Evolutionary conservation across 2,329 filamentous ascomycete genomes (phyloP).

Genomic region (Pseudogymnoascus sp.): DNA sequence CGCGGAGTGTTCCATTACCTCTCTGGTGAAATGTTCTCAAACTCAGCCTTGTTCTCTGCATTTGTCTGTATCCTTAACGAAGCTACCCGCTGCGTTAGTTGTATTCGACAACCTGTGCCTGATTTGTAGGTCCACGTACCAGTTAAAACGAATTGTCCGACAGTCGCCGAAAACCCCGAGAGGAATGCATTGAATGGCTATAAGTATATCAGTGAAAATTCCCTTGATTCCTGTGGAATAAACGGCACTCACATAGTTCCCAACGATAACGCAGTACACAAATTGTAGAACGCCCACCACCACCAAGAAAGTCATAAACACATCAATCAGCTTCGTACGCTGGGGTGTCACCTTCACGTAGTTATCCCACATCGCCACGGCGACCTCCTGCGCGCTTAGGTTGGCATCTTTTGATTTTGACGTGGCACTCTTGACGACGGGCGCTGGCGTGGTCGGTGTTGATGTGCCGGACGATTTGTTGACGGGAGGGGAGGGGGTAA

Average conservation of each 20-base stretch:
- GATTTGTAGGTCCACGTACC: constrained; percentile 40
- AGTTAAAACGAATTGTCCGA: constrained; percentile 95
- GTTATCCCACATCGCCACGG: constrained; percentile 62
- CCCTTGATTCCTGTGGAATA: neutral
- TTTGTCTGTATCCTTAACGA: constrained; percentile 88
- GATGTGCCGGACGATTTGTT: constrained; percentile 18
- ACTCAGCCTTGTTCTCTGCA: constrained; percentile 69
- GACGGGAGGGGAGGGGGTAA: constrained; percentile 18
- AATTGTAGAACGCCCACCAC: constrained; percentile 87
- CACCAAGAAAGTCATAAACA: constrained; percentile 81
- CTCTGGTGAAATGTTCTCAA: constrained; percentile 69
- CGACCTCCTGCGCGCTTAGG: constrained; percentile 42
- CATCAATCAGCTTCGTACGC: constrained; percentile 84
- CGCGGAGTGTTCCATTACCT: constrained; percentile 42
- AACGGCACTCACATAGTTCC: constrained; percentile 73
- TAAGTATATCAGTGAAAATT: constrained; percentile 13
- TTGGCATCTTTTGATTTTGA: constrained; percentile 20
- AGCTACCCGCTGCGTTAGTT: constrained; percentile 32
- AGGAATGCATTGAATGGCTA: constrained; percentile 99
- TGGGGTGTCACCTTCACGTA: constrained; percentile 79
- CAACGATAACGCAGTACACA: constrained; percentile 79
- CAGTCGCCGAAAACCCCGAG: constrained; percentile 85
- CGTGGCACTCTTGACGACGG: constrained; percentile 16
- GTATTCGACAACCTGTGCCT: constrained; percentile 1
- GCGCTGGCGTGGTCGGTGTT: constrained; percentile 22